Evolutionary conservation across 106 monocot genomes (phyloP), one percentile per base, ranked within the genome.

Genomic region (Platanthera zijinensis): DNA sequence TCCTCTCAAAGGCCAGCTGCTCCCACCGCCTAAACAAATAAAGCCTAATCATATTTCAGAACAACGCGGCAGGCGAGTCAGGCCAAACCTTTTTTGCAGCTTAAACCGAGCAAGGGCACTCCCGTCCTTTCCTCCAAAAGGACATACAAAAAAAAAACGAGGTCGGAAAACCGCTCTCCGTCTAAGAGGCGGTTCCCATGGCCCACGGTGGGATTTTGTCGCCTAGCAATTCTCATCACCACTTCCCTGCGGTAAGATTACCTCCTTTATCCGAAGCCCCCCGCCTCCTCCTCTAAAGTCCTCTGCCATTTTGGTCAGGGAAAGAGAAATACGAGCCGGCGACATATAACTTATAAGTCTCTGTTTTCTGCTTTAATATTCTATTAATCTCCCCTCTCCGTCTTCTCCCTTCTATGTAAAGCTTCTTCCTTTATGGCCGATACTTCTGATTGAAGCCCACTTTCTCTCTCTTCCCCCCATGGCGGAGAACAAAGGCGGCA

Each of bases 401-500:
- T 70, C 48, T 72, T n/a, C n/a, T n/a, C n/a, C n/a, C n/a, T n/a
- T n/a, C n/a, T n/a, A n/a, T n/a, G n/a, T n/a, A n/a, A n/a, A n/a
- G n/a, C n/a, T 72, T 2, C 48, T 14, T 15, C 13, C 48, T 12
- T 70, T 48, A 67, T 67, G 32, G 30, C 8, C 1, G n/a, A 5
- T 5, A 17, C 48, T 45, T 5, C 10, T 15, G 15, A n/a, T n/a
- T n/a, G n/a, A n/a, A n/a, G n/a, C n/a, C n/a, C n/a, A n/a, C n/a
- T n/a, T n/a, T n/a, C n/a, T n/a, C n/a, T n/a, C n/a, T n/a, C n/a
- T n/a, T n/a, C n/a, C n/a, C n/a, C n/a, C n/a, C n/a, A n/a, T 72
- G 72, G 72, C 72, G 22, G 72, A 49, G 51, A 72, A 72, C 72
- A 72, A 51, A 51, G 72, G 72, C 22, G 72, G 72, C 8, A 28